These are phyloP conservation scores for Linaria vulgaris DNA, from an alignment of 257 asterid species.

Conservation along the genomic window DNA sequence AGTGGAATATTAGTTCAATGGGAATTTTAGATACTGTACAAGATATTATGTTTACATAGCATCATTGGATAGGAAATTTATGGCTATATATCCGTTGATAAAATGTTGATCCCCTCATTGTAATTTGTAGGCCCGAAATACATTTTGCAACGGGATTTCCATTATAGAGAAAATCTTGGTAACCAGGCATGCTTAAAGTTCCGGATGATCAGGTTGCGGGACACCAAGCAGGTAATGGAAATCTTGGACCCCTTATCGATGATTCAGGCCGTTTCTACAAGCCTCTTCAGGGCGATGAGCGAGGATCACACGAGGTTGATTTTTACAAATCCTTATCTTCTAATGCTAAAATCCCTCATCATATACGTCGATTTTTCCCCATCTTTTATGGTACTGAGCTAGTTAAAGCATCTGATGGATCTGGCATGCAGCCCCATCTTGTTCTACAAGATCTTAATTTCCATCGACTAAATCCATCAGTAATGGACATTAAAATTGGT, in stretches of 20 bases:
- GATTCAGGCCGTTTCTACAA: slow-evolving; percentile 91
- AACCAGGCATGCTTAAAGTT: slow-evolving; percentile 60
- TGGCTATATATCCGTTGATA: background rate
- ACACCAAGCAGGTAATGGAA: slow-evolving; percentile 63
- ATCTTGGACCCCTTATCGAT: slow-evolving; percentile 82
- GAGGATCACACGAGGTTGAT: slow-evolving; percentile 69
- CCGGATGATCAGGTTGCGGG: slow-evolving; percentile 97
- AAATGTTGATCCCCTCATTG: slow-evolving; percentile 13
- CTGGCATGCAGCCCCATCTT: slow-evolving; percentile 73
- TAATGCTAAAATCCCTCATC: slow-evolving; percentile 52
- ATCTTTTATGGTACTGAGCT: slow-evolving; percentile 70
- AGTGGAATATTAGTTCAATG: slow-evolving; percentile 5
- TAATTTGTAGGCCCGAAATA: slow-evolving; percentile 21
- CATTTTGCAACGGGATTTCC: background rate
- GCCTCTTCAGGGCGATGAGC: slow-evolving; percentile 85
- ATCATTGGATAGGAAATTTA: background rate
- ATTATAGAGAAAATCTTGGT: background rate
- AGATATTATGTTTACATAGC: slow-evolving; percentile 4
- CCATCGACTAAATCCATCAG: slow-evolving; percentile 56
- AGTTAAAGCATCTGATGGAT: slow-evolving; percentile 86
- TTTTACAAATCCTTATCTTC: slow-evolving; percentile 73
- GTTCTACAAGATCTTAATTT: slow-evolving; percentile 57
- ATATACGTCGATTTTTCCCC: slow-evolving; percentile 69
- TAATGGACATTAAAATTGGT: slow-evolving; percentile 87
- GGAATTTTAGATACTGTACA: background rate